Percentiles rank a stretch among this genome's conserved stretches.
Conservation (phyloP, 805 yeast genomes). For the Cyberlindnera saturnus region DNA sequence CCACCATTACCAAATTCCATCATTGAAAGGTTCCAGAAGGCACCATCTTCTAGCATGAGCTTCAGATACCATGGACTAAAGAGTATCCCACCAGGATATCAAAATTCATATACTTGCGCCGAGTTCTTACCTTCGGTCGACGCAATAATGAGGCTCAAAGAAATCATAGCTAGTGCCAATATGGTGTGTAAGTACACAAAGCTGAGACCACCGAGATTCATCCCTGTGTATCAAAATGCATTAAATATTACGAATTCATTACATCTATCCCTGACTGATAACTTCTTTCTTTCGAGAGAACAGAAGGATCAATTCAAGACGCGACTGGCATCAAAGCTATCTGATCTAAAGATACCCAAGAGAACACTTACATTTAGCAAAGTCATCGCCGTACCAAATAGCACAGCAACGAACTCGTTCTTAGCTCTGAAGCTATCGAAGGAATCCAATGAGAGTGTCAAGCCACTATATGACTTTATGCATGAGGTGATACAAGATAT, state of each 20-base stretch:
- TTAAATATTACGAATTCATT: constrained; percentile 5
- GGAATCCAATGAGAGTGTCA: constrained; percentile 2
- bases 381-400: constrained; percentile 6
- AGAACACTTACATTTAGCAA: constrained; percentile 6
- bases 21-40: constrained; percentile 1
- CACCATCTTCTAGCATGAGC: constrained; percentile 3
- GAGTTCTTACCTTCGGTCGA: constrained; percentile 5
- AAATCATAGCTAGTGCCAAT: constrained; percentile 1
- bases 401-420: constrained; percentile 1
- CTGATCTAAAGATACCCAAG: neutral
- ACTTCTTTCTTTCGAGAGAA: constrained; percentile 6
- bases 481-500: neutral
- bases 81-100: constrained; percentile 2
- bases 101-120: constrained; percentile 5
- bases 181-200: constrained; percentile 11
- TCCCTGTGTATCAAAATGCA: constrained; percentile 4
- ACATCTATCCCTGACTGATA: constrained; percentile 12
- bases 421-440: constrained; percentile 6
- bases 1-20: constrained; percentile 13
- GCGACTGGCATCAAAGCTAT: neutral
- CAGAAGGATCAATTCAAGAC: constrained; percentile 2
- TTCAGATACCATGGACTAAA: neutral
- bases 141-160: constrained; percentile 1
- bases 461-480: constrained; percentile 5
- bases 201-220: constrained; percentile 3